A percentile compares a stretch with the other conserved stretches of the same genome.
phyloP scores from a whole-genome alignment of 768 basidiomycete genomes.

The Collybia nuda region DNA sequence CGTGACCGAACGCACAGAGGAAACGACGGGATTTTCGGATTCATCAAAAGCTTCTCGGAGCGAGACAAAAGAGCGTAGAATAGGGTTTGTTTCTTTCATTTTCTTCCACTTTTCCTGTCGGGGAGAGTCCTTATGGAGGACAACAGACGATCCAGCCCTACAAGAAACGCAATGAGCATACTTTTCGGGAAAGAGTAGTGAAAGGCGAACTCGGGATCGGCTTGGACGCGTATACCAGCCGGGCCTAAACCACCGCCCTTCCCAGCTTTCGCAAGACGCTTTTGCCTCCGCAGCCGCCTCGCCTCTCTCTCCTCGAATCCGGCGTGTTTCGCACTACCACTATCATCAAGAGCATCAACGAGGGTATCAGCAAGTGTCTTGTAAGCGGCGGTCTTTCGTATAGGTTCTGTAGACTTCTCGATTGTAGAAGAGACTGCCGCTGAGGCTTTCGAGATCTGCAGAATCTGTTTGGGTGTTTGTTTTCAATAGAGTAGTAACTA shows the following conservation, averaged over 20 bases:
- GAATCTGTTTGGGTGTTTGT: neutral
- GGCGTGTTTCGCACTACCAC: constrained; percentile 89
- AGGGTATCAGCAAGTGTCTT: constrained; percentile 88
- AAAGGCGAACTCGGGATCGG: constrained; percentile 75
- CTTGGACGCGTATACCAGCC: constrained; percentile 49
- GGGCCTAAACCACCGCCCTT: constrained; percentile 58
- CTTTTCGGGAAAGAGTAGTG: neutral
- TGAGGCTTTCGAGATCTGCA: constrained; percentile 81
- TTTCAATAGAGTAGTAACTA: neutral
- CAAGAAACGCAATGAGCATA: neutral
- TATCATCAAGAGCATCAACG: constrained; percentile 91
- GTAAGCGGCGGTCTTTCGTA: constrained; percentile 94
- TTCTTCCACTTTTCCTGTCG: constrained; percentile 79
- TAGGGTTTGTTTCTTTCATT: constrained; percentile 77
- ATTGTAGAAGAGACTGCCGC: constrained; percentile 85
- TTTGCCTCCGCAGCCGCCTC: constrained; percentile 75
- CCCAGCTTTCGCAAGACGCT: constrained; percentile 84
- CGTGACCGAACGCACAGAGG: constrained; percentile 79
- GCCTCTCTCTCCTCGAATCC: constrained; percentile 96
- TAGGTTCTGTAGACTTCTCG: constrained; percentile 90
- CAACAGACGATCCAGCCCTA: constrained; percentile 85
- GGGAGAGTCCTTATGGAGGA: constrained; percentile 80
- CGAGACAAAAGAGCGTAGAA: constrained; percentile 58
- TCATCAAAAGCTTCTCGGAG: constrained; percentile 81
- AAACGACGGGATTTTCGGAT: constrained; percentile 88